phyloP scores from a whole-genome alignment of 305 asterid species.

The Euphrasia arctica region DNA sequence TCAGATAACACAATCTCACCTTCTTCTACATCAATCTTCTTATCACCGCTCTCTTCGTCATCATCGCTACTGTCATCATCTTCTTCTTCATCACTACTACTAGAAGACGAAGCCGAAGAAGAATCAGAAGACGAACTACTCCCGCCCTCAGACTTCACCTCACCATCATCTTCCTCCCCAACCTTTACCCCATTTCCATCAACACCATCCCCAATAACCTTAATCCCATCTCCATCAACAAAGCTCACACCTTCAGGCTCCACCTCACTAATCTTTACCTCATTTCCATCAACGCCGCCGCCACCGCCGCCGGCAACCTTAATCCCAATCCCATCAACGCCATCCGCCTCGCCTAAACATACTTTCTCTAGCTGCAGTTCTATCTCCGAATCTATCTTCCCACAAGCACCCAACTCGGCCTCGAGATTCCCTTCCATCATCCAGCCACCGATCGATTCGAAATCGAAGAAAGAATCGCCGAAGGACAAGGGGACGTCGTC shows the following conservation, averaged over 20 bases:
- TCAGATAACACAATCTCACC: constrained; percentile 66
- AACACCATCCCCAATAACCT: constrained; percentile 24
- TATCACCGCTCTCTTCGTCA: constrained; percentile 20
- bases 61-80: constrained; percentile 7
- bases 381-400: constrained; percentile 26
- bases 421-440: constrained; percentile 28
- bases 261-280: constrained; percentile 20
- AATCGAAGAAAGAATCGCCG: constrained; percentile 65
- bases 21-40: constrained; percentile 58
- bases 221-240: constrained; percentile 29
- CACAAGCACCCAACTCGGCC: constrained; percentile 27
- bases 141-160: constrained; percentile 33
- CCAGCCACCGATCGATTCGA: constrained; percentile 47
- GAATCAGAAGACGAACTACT: constrained; percentile 25
- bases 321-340: constrained; percentile 21
- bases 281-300: constrained; percentile 28
- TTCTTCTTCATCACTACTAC: constrained; percentile 32
- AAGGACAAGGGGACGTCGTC: constrained; percentile 42
- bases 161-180: constrained; percentile 27
- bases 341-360: constrained; percentile 41
- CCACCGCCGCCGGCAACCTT: constrained; percentile 6
- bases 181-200: constrained; percentile 24
- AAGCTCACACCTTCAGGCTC: constrained; percentile 15
- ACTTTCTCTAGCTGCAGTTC: constrained; percentile 58
- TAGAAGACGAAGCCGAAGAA: constrained; percentile 25